Base-by-base conservation (phyloP, 2,329 filamentous ascomycete species). In the Cercospora sp. region DNA sequence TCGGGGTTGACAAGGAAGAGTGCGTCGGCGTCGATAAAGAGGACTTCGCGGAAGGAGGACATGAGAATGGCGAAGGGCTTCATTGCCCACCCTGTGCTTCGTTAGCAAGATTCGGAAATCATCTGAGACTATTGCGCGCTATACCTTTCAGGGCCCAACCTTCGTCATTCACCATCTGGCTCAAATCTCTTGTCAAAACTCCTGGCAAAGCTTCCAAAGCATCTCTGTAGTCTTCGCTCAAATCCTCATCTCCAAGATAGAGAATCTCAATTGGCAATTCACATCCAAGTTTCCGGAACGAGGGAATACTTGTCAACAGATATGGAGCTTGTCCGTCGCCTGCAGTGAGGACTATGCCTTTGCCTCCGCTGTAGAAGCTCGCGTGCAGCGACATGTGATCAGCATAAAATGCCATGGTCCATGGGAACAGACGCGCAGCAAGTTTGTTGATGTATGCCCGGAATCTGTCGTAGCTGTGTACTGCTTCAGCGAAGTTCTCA, bases 61-160 rank as follows among this genome's bases (percentile, higher is more conserved):
- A 83, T 72, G 5, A 84, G 74, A 28, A 83, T 82, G 1, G 82
- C 82, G 57, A 82, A 84, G 0, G 82, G 81, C 69, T 84, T 84
- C 24, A 79, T 80, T 0, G 82, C 82, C 81, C 82, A 84, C 5
- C 82, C 82, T 65, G 9, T 24, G 3, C 4, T 8, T 7, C 12
- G 13, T 59, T 28, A 55, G 49, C 21, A 16, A n/a, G n/a, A n/a
- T n/a, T n/a, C n/a, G n/a, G n/a, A n/a, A n/a, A n/a, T n/a, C n/a
- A n/a, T n/a, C n/a, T n/a, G n/a, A n/a, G n/a, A n/a, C n/a, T n/a
- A n/a, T n/a, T n/a, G n/a, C n/a, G n/a, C n/a, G n/a, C n/a, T n/a
- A n/a, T n/a, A n/a, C n/a, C n/a, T n/a, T n/a, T n/a, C n/a, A n/a
- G n/a, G n/a, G 76, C 77, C 82, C 82, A 84, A 21, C 82, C 82